A percentile compares a stretch with the other conserved stretches of the same genome.
Evolutionary conservation across 495 filamentous ascomycete species (phyloP).

Genomic region (Penicillium bialowiezense): DNA sequence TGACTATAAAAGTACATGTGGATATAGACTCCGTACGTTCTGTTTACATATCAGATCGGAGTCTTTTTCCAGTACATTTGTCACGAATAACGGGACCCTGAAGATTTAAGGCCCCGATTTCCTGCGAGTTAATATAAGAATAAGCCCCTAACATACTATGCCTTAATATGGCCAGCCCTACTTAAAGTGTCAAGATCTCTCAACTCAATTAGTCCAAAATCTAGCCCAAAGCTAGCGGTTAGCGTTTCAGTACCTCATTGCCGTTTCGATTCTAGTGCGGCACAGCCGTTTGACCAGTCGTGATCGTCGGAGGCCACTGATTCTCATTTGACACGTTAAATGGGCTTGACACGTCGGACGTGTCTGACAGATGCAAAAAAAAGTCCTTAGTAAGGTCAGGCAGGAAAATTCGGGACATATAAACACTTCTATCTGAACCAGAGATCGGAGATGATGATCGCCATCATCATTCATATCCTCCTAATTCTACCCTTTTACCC

Average conservation of each 20-base stretch:
- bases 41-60: no score
- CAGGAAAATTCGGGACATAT: background rate
- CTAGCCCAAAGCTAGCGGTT: no score
- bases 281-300: slow-evolving; percentile 8
- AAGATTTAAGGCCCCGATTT: no score
- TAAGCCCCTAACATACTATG: no score
- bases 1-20: no score
- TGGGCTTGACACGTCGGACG: background rate
- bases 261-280: background rate
- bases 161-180: no score
- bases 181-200: no score
- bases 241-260: background rate
- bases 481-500: background rate
- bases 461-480: slow-evolving; percentile 22
- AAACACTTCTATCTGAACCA: slow-evolving; percentile 14
- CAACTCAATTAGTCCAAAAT: no score
- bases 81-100: no score
- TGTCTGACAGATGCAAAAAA: background rate
- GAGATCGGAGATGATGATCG: slow-evolving; percentile 23
- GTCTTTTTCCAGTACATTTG: no score
- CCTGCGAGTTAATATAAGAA: no score
- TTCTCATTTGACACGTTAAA: background rate
- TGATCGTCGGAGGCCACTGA: slow-evolving; percentile 3
- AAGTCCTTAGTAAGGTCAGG: background rate
- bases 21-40: no score